Percentiles rank a stretch among this genome's conserved stretches.
phyloP scores from a whole-genome alignment of 2,329 filamentous ascomycete genomes.

The Aspergillus sp. region DNA sequence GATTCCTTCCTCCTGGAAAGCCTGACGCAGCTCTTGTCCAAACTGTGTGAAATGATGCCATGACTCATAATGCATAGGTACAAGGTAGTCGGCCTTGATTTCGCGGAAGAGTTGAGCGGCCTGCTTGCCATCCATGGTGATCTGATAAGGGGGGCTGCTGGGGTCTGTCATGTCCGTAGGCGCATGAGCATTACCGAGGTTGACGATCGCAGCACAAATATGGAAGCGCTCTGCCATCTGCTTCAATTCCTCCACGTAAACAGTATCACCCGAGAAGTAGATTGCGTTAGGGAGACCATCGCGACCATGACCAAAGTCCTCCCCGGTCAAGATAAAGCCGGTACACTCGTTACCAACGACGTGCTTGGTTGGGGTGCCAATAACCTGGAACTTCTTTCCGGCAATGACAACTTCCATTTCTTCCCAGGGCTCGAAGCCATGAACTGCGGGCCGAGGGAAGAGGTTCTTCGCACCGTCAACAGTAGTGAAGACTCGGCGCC shows the following conservation, averaged over 20 bases:
- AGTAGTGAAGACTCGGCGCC: constrained; percentile 41
- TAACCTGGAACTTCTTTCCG: constrained; percentile 43
- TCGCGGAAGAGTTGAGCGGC: constrained; percentile 44
- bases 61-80: constrained; percentile 53
- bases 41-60: constrained; percentile 51
- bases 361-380: constrained; percentile 49
- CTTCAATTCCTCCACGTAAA: constrained; percentile 48
- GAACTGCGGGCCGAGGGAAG: constrained; percentile 45
- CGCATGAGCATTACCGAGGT: constrained; percentile 41
- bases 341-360: constrained; percentile 49
- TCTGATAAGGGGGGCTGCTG: constrained; percentile 32
- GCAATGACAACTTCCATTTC: constrained; percentile 30
- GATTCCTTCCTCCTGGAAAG: constrained; percentile 40
- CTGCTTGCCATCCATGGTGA: constrained; percentile 51
- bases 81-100: constrained; percentile 44
- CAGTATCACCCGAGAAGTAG: constrained; percentile 54
- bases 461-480: constrained; percentile 50
- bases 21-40: constrained; percentile 30
- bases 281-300: constrained; percentile 49
- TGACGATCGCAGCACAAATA: constrained; percentile 44
- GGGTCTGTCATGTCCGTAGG: constrained; percentile 14
- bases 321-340: constrained; percentile 47
- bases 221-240: constrained; percentile 41
- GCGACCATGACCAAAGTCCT: constrained; percentile 40
- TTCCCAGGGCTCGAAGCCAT: constrained; percentile 46